Base-by-base conservation (phyloP, 192 early-diverging fungal species). In the Dissophora globulifera region DNA sequence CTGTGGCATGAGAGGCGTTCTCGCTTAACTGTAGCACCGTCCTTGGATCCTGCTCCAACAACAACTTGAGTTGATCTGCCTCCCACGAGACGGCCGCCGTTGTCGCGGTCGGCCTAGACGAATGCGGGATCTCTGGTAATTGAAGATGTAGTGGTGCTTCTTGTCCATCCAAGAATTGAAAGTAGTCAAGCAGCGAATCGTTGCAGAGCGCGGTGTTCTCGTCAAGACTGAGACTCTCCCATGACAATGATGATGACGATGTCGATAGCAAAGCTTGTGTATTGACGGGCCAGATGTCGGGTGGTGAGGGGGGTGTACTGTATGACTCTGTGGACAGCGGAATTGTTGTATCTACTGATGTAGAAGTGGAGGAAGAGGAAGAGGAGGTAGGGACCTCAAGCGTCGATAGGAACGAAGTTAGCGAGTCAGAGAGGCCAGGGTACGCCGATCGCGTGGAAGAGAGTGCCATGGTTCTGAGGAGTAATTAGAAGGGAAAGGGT, bases 351-450 rank as follows among this genome's bases (percentile, higher is more conserved):
- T n/a, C n/a, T n/a, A n/a, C n/a, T n/a, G n/a, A 50, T 13, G 31
- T 26, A 27, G 52, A 25, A 9, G 23, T 27, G 11, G 42, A 22
- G 30, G 30, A 55, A 23, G 54, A 58, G 17, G 54, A 50, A 2
- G 53, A 48, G 7, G 55, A 46, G 25, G 25, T n/a, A 20, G 7
- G 29, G 22, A 54, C 19, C 27, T 31, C 33, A 58, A 25, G 25
- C n/a, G 65, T 30, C 17, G 65, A 58, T 4, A 69, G 67, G 23
- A 59, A 59, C 11, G 67, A 69, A 11, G 45, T 11, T 20, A 69
- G 17, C 10, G 55, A 43, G 38, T 42, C 23, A 0, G 55, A 67
- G 3, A 69, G 22, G 32, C 7, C 40, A 54, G 35, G 41, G 23
- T 45, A 69, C 7, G 41, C 43, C 12, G 67, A 33, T 51, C 33